Conservation (phyloP, 140 eudicot species). For the Ambrosia hybrid region DNA sequence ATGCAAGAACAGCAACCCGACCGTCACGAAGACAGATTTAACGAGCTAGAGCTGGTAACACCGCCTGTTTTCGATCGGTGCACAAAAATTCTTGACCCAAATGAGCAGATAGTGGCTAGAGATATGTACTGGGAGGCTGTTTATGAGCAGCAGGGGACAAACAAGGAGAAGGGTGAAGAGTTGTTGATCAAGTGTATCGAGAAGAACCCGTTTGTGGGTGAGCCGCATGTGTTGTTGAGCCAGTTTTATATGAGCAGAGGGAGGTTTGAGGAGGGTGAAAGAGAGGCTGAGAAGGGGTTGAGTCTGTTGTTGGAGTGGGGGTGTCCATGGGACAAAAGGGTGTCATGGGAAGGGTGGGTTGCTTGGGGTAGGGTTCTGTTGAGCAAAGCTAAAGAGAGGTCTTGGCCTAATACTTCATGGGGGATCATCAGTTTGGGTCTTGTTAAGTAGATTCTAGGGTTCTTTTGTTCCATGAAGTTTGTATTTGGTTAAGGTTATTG, state of each 20-base stretch:
- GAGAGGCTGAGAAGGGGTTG: constrained; percentile 58
- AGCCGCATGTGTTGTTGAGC: constrained; percentile 66
- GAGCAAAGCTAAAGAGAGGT: constrained; percentile 65
- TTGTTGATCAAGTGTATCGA: constrained; percentile 50
- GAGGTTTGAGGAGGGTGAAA: constrained; percentile 71
- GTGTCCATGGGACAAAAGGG: constrained; percentile 94
- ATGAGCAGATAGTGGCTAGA: constrained; percentile 59
- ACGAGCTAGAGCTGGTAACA: constrained; percentile 60
- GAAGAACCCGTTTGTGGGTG: constrained; percentile 86
- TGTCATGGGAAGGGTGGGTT: constrained; percentile 94
- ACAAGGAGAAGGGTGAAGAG: constrained; percentile 60
- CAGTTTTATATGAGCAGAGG: constrained; percentile 65
- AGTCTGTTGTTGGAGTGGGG: constrained; percentile 79
- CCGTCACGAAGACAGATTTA: constrained; percentile 32
- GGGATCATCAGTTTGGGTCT: constrained; percentile 78
- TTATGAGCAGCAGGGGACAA: constrained; percentile 25
- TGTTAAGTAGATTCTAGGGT: constrained; percentile 39
- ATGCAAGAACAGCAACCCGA: constrained; percentile 12
- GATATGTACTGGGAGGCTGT: constrained; percentile 85
- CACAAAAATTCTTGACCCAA: constrained; percentile 59
- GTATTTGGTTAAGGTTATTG: not conserved
- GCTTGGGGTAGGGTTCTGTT: constrained; percentile 84
- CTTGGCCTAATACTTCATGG: constrained; percentile 75
- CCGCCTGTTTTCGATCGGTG: constrained; percentile 73
- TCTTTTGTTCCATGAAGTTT: no score